Conservation (phyloP, 192 early-diverging fungal genomes). For the Backusella westeae region DNA sequence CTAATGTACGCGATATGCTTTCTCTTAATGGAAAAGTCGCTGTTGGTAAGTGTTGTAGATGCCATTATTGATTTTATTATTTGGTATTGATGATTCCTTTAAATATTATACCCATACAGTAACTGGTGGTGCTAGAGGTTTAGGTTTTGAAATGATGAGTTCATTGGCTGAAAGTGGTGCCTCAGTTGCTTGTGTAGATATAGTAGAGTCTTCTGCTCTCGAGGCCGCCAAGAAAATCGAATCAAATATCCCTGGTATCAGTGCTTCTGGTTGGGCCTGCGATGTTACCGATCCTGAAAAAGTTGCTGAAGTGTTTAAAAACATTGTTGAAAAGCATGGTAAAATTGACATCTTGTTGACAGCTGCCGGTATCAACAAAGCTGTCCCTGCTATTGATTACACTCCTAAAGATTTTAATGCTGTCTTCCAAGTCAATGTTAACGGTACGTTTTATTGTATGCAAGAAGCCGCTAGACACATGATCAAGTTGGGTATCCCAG, state of each 20-base stretch:
- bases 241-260: background rate
- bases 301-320: constrained; percentile 27
- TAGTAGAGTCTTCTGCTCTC: constrained; percentile 13
- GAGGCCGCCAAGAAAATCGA: constrained; percentile 16
- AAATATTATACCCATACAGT: constrained; percentile 10
- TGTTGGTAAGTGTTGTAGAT: constrained; percentile 13
- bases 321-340: constrained; percentile 32
- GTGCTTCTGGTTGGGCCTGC: constrained; percentile 34
- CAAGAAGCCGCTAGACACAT: constrained; percentile 38
- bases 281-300: constrained; percentile 33
- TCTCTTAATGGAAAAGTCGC: constrained; percentile 33
- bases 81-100: background rate
- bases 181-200: constrained; percentile 37
- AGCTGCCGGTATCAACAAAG: constrained; percentile 35
- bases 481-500: constrained; percentile 21
- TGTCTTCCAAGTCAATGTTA: constrained; percentile 38
- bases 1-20: constrained; percentile 3
- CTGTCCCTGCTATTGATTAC: constrained; percentile 29
- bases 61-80: background rate
- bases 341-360: constrained; percentile 35
- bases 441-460: constrained; percentile 35
- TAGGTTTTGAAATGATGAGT: constrained; percentile 41
- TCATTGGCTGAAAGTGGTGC: constrained; percentile 36
- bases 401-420: constrained; percentile 20
- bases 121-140: constrained; percentile 38